Conservation (phyloP, 257 asterid species). For the Perilla frutescens region DNA sequence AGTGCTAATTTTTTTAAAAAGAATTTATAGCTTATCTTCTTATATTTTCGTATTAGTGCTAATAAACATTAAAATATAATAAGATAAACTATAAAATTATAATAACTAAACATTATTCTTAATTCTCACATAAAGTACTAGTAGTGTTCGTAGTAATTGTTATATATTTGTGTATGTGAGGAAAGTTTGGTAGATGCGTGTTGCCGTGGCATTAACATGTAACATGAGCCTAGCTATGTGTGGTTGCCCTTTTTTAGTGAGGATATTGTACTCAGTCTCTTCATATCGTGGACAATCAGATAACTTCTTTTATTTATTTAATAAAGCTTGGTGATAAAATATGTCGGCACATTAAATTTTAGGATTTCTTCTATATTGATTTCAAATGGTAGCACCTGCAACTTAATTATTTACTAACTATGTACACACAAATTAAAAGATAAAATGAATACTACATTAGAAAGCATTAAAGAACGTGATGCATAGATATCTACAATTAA, state of each 20-base stretch:
- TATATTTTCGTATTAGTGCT: too few relatives aligned
- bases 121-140: too few relatives aligned
- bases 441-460: too few relatives aligned
- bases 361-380: neutral
- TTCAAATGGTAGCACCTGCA: neutral
- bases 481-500: too few relatives aligned
- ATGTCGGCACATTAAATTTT: neutral
- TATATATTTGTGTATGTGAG: neutral
- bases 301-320: neutral
- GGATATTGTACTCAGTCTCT: neutral
- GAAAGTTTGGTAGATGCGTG: neutral
- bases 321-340: neutral
- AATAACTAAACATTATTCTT: too few relatives aligned
- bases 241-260: neutral
- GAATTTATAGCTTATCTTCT: too few relatives aligned
- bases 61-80: too few relatives aligned
- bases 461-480: too few relatives aligned
- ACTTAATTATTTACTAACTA: neutral
- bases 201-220: neutral
- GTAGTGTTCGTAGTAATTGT: too few relatives aligned
- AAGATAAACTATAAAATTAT: too few relatives aligned
- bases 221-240: neutral
- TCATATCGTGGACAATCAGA: neutral
- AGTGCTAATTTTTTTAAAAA: too few relatives aligned
- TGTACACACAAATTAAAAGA: too few relatives aligned